Evolutionary conservation across 306 rosid genomes (phyloP).

Genomic region (Quercus gilva): DNA sequence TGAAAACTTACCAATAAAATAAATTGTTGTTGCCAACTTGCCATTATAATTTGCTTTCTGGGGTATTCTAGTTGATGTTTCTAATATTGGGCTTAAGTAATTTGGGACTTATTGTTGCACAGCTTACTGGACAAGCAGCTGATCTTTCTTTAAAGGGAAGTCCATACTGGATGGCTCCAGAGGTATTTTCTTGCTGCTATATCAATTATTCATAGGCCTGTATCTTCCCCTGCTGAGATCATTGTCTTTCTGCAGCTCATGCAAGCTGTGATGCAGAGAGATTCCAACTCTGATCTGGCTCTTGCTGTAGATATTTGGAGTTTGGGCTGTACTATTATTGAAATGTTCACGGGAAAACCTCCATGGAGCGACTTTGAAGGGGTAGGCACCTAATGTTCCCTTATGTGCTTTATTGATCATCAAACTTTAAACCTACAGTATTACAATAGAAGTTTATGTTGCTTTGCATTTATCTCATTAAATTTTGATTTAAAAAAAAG

Average conservation of each 20-base stretch:
- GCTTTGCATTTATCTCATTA: background rate
- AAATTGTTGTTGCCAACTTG: too few relatives aligned
- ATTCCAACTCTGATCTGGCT: slow-evolving; percentile 77
- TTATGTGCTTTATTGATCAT: background rate
- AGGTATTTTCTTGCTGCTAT: slow-evolving; percentile 54
- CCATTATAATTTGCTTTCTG: slow-evolving; percentile 1
- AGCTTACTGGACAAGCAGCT: slow-evolving; percentile 84
- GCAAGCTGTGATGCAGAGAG: slow-evolving; percentile 78
- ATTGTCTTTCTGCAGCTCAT: slow-evolving; percentile 56
- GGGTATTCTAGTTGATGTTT: background rate
- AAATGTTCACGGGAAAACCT: slow-evolving; percentile 93
- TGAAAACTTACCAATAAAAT: background rate
- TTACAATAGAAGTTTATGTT: background rate
- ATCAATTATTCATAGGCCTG: background rate
- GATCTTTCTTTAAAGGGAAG: slow-evolving; percentile 94
- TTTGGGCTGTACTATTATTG: slow-evolving; percentile 93
- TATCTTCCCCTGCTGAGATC: slow-evolving; percentile 19
- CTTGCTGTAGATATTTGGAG: slow-evolving; percentile 96
- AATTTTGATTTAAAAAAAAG: background rate
- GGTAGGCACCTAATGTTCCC: slow-evolving; percentile 41
- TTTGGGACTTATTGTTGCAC: slow-evolving; percentile 34
- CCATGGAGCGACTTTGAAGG: slow-evolving; percentile 99
- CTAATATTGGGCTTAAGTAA: background rate
- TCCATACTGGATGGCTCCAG: slow-evolving; percentile 99
- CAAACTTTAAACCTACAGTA: background rate